These are phyloP conservation scores for Wickerhamomyces chambardii DNA, from an alignment of 805 yeast genomes.

Conservation along the genomic window DNA sequence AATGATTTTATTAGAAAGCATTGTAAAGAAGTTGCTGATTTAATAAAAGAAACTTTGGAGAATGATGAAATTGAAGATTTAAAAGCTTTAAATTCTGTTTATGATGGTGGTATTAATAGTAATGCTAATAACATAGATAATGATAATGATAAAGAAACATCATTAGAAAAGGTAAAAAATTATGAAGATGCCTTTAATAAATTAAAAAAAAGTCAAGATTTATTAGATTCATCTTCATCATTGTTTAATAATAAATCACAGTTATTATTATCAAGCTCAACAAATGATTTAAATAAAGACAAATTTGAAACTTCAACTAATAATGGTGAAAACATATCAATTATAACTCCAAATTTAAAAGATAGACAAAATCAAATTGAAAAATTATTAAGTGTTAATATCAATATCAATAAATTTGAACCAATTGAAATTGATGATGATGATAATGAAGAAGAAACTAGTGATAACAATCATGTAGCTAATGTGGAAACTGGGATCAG, in stretches of 20 bases:
- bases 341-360: conserved; percentile 5
- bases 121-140: conserved; percentile 1
- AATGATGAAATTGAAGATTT: conserved; percentile 24
- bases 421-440: not conserved
- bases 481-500: conserved; percentile 1
- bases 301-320: not conserved
- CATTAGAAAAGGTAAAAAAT: conserved; percentile 6
- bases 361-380: conserved; percentile 9
- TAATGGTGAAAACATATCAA: conserved; percentile 1
- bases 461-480: not conserved
- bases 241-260: too few species aligned
- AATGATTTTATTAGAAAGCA: conserved; percentile 48
- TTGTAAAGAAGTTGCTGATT: conserved; percentile 47
- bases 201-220: not conserved
- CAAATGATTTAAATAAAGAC: too few species aligned
- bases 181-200: conserved; percentile 2
- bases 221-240: conserved; percentile 1
- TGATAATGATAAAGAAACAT: not conserved
- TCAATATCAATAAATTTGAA: not conserved
- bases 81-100: conserved; percentile 24
- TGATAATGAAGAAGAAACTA: too few species aligned
- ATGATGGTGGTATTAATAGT: conserved; percentile 1
- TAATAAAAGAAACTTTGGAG: conserved; percentile 31
- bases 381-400: not conserved
- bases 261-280: too few species aligned